Evolutionary conservation across 352 stramenopile species (phyloP).

Genomic region (Pythium rishiriense): DNA sequence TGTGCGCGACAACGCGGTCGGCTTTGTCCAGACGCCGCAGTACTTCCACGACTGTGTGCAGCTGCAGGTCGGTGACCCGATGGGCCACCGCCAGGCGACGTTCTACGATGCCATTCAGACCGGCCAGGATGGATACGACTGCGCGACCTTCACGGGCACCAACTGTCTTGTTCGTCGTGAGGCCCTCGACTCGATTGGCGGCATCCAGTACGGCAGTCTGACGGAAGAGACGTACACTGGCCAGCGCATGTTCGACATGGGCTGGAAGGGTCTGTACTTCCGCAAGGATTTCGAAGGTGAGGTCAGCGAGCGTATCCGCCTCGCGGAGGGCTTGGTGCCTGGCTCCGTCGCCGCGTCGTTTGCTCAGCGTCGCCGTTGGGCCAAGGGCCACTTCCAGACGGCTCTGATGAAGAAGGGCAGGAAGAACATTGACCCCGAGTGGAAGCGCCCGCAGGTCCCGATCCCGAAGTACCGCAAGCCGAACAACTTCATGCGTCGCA

Average conservation of each 20-base stretch:
- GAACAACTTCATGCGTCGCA: conserved; percentile 80
- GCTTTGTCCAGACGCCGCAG: conserved; percentile 81
- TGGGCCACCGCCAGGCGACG: conserved; percentile 78
- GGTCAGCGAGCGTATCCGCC: conserved; percentile 64
- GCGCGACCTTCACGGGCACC: conserved; percentile 74
- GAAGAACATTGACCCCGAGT: conserved; percentile 77
- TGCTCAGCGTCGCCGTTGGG: conserved; percentile 79
- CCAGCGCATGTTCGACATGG: conserved; percentile 73
- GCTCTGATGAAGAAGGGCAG: conserved; percentile 84
- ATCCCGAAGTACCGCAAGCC: conserved; percentile 82
- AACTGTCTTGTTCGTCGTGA: conserved; percentile 83
- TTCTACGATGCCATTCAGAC: conserved; percentile 89
- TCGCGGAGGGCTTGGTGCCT: conserved; percentile 76
- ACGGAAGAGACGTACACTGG: conserved; percentile 86
- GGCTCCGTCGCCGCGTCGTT: conserved; percentile 78
- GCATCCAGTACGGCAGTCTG: conserved; percentile 84
- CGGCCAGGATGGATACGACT: conserved; percentile 83
- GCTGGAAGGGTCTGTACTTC: conserved; percentile 87
- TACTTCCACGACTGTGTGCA: conserved; percentile 87
- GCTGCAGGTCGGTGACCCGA: conserved; percentile 78
- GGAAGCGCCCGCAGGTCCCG: conserved; percentile 68
- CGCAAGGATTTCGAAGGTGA: conserved; percentile 88
- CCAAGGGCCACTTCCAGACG: conserved; percentile 87
- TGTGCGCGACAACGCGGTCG: conserved; percentile 75
- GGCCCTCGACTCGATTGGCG: conserved; percentile 80